A percentile compares a stretch with the other conserved stretches of the same genome.
Evolutionary conservation across 140 eudicot species (phyloP).

Genomic region (Flaveria floridana): DNA sequence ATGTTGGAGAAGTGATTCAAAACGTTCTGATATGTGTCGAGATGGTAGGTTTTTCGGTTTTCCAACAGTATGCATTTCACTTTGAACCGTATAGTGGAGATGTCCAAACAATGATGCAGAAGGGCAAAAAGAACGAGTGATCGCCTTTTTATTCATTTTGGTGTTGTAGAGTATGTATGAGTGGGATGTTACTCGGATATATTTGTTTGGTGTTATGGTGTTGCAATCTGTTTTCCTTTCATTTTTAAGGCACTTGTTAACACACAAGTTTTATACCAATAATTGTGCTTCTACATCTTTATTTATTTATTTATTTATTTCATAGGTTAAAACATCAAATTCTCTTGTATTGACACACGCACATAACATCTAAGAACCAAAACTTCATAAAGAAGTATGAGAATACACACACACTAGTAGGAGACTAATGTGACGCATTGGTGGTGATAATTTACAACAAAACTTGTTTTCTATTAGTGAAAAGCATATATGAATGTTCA

Average conservation of each 20-base stretch:
- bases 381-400: too few species aligned
- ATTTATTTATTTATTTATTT: too few species aligned
- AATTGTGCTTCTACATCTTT: too few species aligned
- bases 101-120: slow-evolving; percentile 47
- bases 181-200: too few species aligned
- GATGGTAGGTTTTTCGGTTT: slow-evolving; percentile 74
- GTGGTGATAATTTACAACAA: too few species aligned
- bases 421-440: too few species aligned
- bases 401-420: too few species aligned
- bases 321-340: too few species aligned
- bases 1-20: slow-evolving; percentile 57
- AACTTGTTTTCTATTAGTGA: too few species aligned
- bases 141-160: not conserved
- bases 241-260: not conserved
- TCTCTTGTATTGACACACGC: too few species aligned
- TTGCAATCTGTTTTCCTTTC: not conserved
- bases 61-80: slow-evolving; percentile 94
- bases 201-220: not conserved
- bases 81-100: slow-evolving; percentile 71
- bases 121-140: slow-evolving; percentile 52
- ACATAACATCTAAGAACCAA: too few species aligned
- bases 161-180: slow-evolving; percentile 20
- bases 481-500: too few species aligned
- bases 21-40: slow-evolving; percentile 62
- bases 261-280: not conserved